phyloP scores from a whole-genome alignment of 75 land plant species.

The Chamaecyparis obtusa region DNA sequence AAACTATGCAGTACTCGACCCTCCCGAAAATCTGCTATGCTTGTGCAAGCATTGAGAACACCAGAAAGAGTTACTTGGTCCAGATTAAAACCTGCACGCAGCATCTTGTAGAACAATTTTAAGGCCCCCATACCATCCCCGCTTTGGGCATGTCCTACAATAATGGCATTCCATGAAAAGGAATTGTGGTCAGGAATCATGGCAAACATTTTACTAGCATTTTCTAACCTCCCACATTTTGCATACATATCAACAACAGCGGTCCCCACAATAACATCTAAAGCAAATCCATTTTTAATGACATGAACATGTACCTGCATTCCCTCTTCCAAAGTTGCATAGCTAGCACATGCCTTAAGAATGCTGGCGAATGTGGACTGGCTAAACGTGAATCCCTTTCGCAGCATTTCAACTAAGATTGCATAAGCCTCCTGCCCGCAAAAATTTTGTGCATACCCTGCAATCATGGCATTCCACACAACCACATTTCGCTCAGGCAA shows the following conservation, averaged over 20 bases:
- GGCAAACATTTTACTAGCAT: conserved; percentile 21
- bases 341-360: conserved; percentile 21
- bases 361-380: conserved; percentile 21
- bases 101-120: conserved; percentile 18
- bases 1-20: conserved; percentile 21
- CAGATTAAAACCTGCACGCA: conserved; percentile 1
- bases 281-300: conserved; percentile 19
- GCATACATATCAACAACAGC: conserved; percentile 28
- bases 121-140: conserved; percentile 26
- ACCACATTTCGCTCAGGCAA: conserved; percentile 18
- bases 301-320: conserved; percentile 22
- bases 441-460: conserved; percentile 16
- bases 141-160: conserved; percentile 25
- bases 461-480: conserved; percentile 24
- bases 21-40: conserved; percentile 7
- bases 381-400: background rate
- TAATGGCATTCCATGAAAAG: conserved; percentile 37
- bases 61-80: conserved; percentile 28
- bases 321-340: conserved; percentile 18
- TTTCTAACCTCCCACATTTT: conserved; percentile 19
- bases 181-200: conserved; percentile 1
- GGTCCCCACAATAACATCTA: conserved; percentile 21
- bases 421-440: conserved; percentile 9
- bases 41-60: conserved; percentile 22
- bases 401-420: conserved; percentile 21